Conservation (phyloP, 371 early-diverging fungal species). For the Mucor indicus region DNA sequence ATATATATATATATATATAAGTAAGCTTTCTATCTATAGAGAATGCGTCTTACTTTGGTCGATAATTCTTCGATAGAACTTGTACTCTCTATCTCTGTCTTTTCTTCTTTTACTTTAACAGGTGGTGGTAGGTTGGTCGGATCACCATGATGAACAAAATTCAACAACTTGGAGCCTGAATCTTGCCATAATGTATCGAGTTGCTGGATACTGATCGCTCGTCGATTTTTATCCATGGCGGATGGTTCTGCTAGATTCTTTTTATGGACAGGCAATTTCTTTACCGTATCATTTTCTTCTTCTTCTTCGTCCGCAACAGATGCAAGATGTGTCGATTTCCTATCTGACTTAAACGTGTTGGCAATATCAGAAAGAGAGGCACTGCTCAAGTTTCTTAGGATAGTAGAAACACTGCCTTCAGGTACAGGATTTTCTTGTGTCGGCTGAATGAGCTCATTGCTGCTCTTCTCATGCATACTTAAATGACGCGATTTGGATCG, state of each 20-base stretch:
- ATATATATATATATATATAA: not conserved
- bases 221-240: constrained; percentile 11
- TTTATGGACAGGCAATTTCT: not conserved
- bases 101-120: constrained; percentile 17
- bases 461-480: constrained; percentile 8
- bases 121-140: not conserved
- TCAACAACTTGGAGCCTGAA: constrained; percentile 42
- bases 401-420: constrained; percentile 27
- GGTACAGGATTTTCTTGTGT: constrained; percentile 9
- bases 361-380: constrained; percentile 35
- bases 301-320: constrained; percentile 24
- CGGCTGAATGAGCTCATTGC: constrained; percentile 1
- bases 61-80: constrained; percentile 32
- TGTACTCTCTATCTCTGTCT: constrained; percentile 9
- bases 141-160: constrained; percentile 36
- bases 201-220: constrained; percentile 47
- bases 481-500: constrained; percentile 18
- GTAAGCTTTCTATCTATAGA: not conserved
- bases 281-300: not conserved
- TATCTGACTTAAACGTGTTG: constrained; percentile 28
- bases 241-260: constrained; percentile 1
- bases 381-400: constrained; percentile 29
- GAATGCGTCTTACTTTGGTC: constrained; percentile 22
- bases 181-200: constrained; percentile 43
- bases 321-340: constrained; percentile 29